Evolutionary conservation across 192 early-diverging fungal species (phyloP).

Genomic region (Dissophora ornata): DNA sequence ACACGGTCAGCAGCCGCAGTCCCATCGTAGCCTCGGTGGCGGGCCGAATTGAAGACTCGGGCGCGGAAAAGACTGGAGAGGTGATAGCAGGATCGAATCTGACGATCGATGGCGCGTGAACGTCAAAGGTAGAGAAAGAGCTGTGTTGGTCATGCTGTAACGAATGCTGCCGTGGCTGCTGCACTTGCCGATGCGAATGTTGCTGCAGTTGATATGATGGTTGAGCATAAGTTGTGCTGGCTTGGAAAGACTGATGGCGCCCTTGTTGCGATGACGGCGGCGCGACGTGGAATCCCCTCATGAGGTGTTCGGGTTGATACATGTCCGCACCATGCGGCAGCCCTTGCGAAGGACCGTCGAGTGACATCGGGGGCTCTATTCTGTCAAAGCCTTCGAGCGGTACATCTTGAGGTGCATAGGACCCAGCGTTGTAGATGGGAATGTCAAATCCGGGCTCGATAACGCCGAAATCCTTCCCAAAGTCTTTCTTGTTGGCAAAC

Average conservation of each 20-base stretch:
- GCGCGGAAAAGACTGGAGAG: slow-evolving; percentile 18
- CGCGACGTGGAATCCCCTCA: neutral
- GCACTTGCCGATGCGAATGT: slow-evolving; percentile 6
- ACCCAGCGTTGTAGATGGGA: slow-evolving; percentile 1
- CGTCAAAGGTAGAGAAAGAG: slow-evolving; percentile 1
- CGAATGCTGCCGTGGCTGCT: neutral
- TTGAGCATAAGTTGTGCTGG: neutral
- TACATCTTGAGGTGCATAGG: neutral
- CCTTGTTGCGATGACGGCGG: neutral
- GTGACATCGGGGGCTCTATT: slow-evolving; percentile 12
- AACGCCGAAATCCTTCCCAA: slow-evolving; percentile 8
- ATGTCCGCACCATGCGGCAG: neutral
- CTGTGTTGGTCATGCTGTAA: slow-evolving; percentile 12
- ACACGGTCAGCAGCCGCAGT: slow-evolving; percentile 11
- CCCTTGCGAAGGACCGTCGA: slow-evolving; percentile 4
- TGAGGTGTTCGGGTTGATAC: neutral
- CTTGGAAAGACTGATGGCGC: neutral
- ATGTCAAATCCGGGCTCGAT: slow-evolving; percentile 12
- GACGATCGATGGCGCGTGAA: neutral
- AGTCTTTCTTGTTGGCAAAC: slow-evolving; percentile 11
- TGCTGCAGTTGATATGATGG: slow-evolving; percentile 17
- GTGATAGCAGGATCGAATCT: slow-evolving; percentile 14
- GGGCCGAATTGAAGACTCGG: slow-evolving; percentile 8
- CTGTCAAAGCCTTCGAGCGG: slow-evolving; percentile 27
- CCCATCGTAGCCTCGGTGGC: slow-evolving; percentile 7